These are phyloP conservation scores for Fraxinus cuspidata DNA, from an alignment of 257 asterid genomes.

Conservation along the genomic window DNA sequence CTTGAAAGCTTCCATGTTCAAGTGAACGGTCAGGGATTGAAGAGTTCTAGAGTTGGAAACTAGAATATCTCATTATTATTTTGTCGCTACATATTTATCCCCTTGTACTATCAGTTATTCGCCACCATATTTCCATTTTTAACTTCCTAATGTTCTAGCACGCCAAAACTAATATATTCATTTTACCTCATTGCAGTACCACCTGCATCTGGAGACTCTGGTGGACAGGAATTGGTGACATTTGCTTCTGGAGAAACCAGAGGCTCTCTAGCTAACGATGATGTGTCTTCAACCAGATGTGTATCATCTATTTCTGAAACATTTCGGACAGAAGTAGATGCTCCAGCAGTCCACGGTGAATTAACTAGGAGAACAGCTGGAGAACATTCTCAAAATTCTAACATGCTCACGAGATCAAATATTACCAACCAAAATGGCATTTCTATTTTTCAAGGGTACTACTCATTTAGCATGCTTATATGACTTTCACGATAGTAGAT, in stretches of 20 bases:
- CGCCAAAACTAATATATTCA: neutral
- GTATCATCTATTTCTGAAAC: slow-evolving; percentile 41
- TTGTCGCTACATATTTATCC: neutral
- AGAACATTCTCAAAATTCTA: slow-evolving; percentile 22
- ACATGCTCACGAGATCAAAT: slow-evolving; percentile 38
- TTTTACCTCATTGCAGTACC: slow-evolving; percentile 38
- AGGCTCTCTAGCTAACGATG: slow-evolving; percentile 25
- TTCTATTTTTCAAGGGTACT: slow-evolving; percentile 82
- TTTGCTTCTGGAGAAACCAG: slow-evolving; percentile 41
- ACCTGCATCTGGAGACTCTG: slow-evolving; percentile 42
- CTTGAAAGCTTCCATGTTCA: too few species aligned
- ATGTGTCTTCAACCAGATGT: slow-evolving; percentile 42
- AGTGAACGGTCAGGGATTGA: too few species aligned
- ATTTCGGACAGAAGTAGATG: slow-evolving; percentile 42
- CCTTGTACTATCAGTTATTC: neutral
- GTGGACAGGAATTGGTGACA: slow-evolving; percentile 64
- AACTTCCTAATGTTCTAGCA: neutral
- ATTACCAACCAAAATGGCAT: slow-evolving; percentile 55
- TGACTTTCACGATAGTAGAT: neutral
- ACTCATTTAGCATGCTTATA: slow-evolving; percentile 15
- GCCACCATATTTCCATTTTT: neutral
- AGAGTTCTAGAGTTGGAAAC: neutral
- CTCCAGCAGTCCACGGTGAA: slow-evolving; percentile 58
- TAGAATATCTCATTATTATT: neutral
- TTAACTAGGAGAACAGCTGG: slow-evolving; percentile 42